These are phyloP conservation scores for Rhazya stricta DNA, from an alignment of 257 asterid genomes.

Conservation along the genomic window DNA sequence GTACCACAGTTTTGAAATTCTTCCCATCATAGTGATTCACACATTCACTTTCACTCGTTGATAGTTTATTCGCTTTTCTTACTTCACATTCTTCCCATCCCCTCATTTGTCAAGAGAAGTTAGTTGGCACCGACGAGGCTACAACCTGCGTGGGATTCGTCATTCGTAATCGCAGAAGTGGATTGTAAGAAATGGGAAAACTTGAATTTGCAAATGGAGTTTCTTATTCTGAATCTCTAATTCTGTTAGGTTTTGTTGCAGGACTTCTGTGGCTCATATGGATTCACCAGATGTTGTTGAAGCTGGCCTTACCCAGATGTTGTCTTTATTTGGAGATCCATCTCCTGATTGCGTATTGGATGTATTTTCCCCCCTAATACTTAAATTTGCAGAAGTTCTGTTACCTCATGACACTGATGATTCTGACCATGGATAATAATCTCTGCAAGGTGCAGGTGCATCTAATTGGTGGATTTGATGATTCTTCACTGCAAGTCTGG, in stretches of 20 bases:
- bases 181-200: slow-evolving; percentile 27
- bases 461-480: slow-evolving; percentile 80
- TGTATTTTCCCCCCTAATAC: slow-evolving; percentile 35
- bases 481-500: slow-evolving; percentile 57
- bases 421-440: slow-evolving; percentile 20
- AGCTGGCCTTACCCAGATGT: slow-evolving; percentile 68
- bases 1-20: slow-evolving; percentile 9
- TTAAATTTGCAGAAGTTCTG: slow-evolving; percentile 15
- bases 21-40: neutral
- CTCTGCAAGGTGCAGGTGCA: slow-evolving; percentile 63
- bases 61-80: slow-evolving; percentile 6
- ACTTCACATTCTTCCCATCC: slow-evolving; percentile 1
- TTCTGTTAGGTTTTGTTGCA: slow-evolving; percentile 28
- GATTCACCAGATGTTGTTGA: slow-evolving; percentile 75
- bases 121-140: slow-evolving; percentile 93
- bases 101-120: slow-evolving; percentile 29
- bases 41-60: slow-evolving; percentile 2
- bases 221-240: slow-evolving; percentile 9
- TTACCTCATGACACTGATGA: slow-evolving; percentile 11
- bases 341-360: slow-evolving; percentile 53
- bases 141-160: slow-evolving; percentile 86
- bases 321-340: slow-evolving; percentile 51
- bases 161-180: slow-evolving; percentile 59
- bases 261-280: slow-evolving; percentile 86
- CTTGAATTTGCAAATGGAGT: slow-evolving; percentile 6